A percentile compares a stretch with the other conserved stretches of the same genome.
Conservation (phyloP, 352 stramenopile genomes). For the Phytophthora constricta region DNA sequence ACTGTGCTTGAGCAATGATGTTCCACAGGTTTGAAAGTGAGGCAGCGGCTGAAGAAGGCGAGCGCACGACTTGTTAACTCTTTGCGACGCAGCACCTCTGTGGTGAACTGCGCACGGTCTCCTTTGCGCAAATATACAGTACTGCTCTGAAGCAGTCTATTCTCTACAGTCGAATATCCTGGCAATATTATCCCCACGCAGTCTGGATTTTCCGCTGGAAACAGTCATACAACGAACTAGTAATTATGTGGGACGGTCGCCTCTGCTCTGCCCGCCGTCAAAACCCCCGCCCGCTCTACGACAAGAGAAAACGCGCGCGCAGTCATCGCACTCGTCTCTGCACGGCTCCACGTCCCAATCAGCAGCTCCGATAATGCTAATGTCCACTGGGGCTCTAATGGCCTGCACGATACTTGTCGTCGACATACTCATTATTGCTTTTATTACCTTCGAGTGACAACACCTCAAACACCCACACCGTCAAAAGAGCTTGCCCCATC, state of each 20-base stretch:
- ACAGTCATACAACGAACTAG: too few relatives aligned
- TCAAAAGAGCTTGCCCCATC: conserved; percentile 5
- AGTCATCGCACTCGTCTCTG: conserved; percentile 22
- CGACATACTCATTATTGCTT: conserved; percentile 37
- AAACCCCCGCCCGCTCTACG: conserved; percentile 22
- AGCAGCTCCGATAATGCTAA: conserved; percentile 25
- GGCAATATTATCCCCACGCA: conserved; percentile 35
- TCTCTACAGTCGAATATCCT: conserved; percentile 42
- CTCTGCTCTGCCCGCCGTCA: conserved; percentile 8
- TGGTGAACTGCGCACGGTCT: neutral
- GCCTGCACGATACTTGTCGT: conserved; percentile 13
- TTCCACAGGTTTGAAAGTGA: too few relatives aligned
- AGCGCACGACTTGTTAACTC: too few relatives aligned
- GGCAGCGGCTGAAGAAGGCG: too few relatives aligned
- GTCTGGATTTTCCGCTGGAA: conserved; percentile 38
- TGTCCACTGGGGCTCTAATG: conserved; percentile 12
- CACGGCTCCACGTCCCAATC: conserved; percentile 35
- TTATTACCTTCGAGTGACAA: conserved; percentile 32
- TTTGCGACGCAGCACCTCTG: neutral
- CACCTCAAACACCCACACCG: conserved; percentile 19
- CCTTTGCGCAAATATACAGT: too few relatives aligned
- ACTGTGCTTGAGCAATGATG: too few relatives aligned
- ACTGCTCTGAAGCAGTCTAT: neutral
- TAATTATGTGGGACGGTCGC: too few relatives aligned
- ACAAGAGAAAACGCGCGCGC: conserved; percentile 20